Percentiles rank a stretch among this genome's conserved stretches.
phyloP scores from a whole-genome alignment of 106 monocot genomes.

The Cymbidium sinense region DNA sequence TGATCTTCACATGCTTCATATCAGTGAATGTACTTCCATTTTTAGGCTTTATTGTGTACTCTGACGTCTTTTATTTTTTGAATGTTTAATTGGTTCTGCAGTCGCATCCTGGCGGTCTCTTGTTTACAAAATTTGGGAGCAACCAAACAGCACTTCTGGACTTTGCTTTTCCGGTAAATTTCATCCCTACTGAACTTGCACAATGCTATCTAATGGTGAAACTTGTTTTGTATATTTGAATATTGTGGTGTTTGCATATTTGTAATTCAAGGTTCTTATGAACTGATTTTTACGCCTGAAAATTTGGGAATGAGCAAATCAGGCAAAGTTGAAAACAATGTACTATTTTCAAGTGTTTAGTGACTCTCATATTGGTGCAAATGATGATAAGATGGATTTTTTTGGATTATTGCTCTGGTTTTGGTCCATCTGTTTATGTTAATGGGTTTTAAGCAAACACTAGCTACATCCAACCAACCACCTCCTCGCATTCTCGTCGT shows the following conservation, averaged over 20 bases:
- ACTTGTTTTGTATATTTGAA: background rate
- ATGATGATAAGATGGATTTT: background rate
- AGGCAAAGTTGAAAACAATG: background rate
- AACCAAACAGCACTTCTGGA: conserved; percentile 94
- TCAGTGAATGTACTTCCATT: background rate
- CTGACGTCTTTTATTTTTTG: background rate
- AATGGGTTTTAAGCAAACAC: background rate
- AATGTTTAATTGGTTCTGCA: conserved; percentile 32
- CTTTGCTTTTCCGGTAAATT: conserved; percentile 81
- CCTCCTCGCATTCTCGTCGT: background rate
- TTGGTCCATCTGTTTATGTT: background rate
- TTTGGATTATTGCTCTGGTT: background rate
- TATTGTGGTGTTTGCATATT: too few relatives aligned
- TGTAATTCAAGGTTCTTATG: background rate
- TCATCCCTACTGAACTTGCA: background rate
- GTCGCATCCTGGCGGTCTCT: conserved; percentile 97
- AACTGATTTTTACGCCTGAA: background rate
- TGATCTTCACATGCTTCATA: conserved; percentile 4
- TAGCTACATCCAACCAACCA: background rate
- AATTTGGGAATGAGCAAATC: background rate
- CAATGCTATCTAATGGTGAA: background rate
- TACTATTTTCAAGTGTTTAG: background rate
- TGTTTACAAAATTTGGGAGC: conserved; percentile 97
- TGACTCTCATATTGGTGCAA: background rate
- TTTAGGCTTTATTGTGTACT: background rate